Base-by-base conservation (phyloP, 305 asterid species). In the Fraxinus sp. region DNA sequence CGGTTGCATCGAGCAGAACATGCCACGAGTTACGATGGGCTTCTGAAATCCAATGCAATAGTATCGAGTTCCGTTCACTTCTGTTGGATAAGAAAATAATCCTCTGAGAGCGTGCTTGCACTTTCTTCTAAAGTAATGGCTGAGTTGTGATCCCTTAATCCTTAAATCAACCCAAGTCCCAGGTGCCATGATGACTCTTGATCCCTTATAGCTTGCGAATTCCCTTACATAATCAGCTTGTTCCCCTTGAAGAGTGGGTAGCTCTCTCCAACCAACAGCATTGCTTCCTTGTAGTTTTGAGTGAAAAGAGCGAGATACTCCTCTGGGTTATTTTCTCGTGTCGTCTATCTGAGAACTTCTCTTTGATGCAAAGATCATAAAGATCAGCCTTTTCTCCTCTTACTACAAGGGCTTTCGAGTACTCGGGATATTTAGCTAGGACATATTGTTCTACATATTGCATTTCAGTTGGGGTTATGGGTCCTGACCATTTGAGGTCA, bases 181-280 rank as follows among this genome's bases (percentile, higher is more conserved):
- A 0, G 97, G 97, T 13, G 97, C 97, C 20, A 83, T 70, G 20
- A 92, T 88, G 78, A 89, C 95, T 83, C 91, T 88, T 0, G 95
- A 87, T n/a, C 87, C 93, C 90, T 92, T 92, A 57, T 91, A 92
- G 77, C 83, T 83, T 2, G 94, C 94, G 4, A 91, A 92, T 80
- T 90, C 95, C 88, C 85, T 90, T 5, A 89, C 91, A 11, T 33
- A 89, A 84, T 92, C 97, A 2, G 73, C 81, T 20, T 91, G 59
- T 90, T 92, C 82, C 94, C 94, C 82, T 89, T 89, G 90, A 91
- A 91, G 52, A 91, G 91, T 0, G 97, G 97, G 86, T 90, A 92
- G 88, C 97, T 91, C 73, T 92, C 97, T 33, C 97, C 97, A n/a
- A 92, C 93, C 81, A 92, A 62, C 97, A 92, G 89, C 97, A 91